Evolutionary conservation across 140 eudicot species (phyloP), one percentile per base, ranked within the genome.

Genomic region (Eryngium alpinum): DNA sequence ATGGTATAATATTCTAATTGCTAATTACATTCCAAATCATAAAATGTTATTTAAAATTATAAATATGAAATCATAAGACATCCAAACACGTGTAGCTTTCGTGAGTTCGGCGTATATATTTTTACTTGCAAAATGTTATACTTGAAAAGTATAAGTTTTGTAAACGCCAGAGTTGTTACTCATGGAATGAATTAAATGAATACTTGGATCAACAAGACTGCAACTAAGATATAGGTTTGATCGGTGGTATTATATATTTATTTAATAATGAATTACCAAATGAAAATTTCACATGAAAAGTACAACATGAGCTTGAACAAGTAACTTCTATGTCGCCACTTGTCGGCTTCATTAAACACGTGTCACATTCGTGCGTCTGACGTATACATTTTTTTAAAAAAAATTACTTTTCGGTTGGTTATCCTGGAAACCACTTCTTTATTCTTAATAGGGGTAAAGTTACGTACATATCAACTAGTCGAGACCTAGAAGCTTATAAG

Each of bases 171-270:
- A 66, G 22, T 27, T 74, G 86, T 83, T 74, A 77, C 76, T 79
- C 49, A 77, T 80, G 63, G 72, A 80, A 83, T 25, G 57, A 33
- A 67, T 69, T 66, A 69, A 74, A 65, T 75, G 75, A 28, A 78
- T 75, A 53, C 81, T 66, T 75, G 81, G 86, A 80, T 85, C 84
- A 81, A 73, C 57, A 81, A 88, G 77, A 52, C 66, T 51, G 72
- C 34, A 63, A 43, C 24, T 86, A 77, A 84, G 79, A 89, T 72
- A 72, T 22, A 57, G 65, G 84, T 71, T 73, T 73, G 71, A 81
- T 84, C 76, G 75, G n/a, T 31, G n/a, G 46, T 69, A 69, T 69
- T 69, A 69, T 69, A 38, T 69, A 27, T 69, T 29, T 69, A 3
- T 15, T 69, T 56, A 38, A 6, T 31, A 0, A 69, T 31, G 31